Evolutionary conservation across 2,329 filamentous ascomycete genomes (phyloP), one percentile per base, ranked within the genome.

Genomic region (Emergomyces pasteurianus): DNA sequence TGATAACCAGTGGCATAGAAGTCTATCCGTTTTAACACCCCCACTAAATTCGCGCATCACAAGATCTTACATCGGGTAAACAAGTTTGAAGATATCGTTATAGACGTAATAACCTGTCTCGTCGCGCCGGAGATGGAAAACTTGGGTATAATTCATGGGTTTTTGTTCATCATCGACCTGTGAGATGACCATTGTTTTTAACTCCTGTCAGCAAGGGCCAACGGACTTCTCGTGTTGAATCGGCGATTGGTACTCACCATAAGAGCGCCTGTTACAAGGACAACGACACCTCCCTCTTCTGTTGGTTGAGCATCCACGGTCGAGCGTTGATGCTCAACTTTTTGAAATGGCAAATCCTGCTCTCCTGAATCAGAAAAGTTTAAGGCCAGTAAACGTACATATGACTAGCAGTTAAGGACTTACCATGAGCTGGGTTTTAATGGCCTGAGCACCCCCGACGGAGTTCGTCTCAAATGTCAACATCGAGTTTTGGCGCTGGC

Each of bases 31-130:
- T n/a, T n/a, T n/a, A n/a, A n/a, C n/a, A n/a, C n/a, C n/a, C n/a
- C n/a, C n/a, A n/a, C n/a, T n/a, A n/a, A n/a, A n/a, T n/a, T n/a
- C n/a, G n/a, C n/a, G n/a, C n/a, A n/a, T n/a, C n/a, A n/a, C n/a
- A n/a, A n/a, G n/a, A n/a, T n/a, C n/a, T n/a, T n/a, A n/a, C n/a
- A n/a, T n/a, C n/a, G n/a, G 54, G 77, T 89, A 92, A 68, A 96
- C 83, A 64, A 97, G 84, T 78, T 89, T 89, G 86, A 97, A 97
- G 74, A 97, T 79, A 75, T 97, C 92, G 81, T 97, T 96, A 80
- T 86, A 87, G 73, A 97, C 88, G 75, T 84, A 96, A 80, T 88
- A 96, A 77, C 81, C 87, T 58, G 70, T 67, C 34, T 76, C 76
- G 60, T 90, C 87, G 63, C 85, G 86, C 66, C 85, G 76, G 64